These are phyloP conservation scores for Hanseniaspora singularis DNA, from an alignment of 805 yeast species.

Conservation along the genomic window DNA sequence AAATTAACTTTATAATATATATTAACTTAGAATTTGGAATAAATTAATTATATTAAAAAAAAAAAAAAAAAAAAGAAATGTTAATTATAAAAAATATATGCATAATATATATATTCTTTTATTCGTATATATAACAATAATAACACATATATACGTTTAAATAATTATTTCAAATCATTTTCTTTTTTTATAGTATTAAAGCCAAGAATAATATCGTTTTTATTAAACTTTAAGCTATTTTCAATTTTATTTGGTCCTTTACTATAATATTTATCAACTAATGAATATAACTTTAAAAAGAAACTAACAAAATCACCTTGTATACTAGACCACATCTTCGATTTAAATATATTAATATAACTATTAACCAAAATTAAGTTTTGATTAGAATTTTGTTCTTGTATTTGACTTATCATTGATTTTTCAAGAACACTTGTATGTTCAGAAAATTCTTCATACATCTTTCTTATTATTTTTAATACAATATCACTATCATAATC, in stretches of 20 bases:
- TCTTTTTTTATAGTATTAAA: slow-evolving; percentile 29
- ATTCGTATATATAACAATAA: too few species aligned
- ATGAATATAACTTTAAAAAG: slow-evolving; percentile 41
- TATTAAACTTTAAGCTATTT: slow-evolving; percentile 38
- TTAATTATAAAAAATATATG: too few species aligned
- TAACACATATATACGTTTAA: too few species aligned
- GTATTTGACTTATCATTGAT: slow-evolving; percentile 19
- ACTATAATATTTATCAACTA: slow-evolving; percentile 43
- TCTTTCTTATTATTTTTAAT: slow-evolving; percentile 39
- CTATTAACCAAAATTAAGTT: slow-evolving; percentile 23
- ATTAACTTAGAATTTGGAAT: too few species aligned
- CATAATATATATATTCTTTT: too few species aligned
- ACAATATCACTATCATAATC: slow-evolving; percentile 51
- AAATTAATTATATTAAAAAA: too few species aligned
- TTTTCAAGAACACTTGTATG: slow-evolving; percentile 35
- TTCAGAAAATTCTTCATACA: slow-evolving; percentile 44
- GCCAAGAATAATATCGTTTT: slow-evolving; percentile 45
- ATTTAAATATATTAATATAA: slow-evolving; percentile 43
- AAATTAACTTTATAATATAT: too few species aligned
- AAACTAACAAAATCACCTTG: slow-evolving; percentile 50
- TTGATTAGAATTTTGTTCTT: neutral
- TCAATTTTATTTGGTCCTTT: slow-evolving; percentile 28
- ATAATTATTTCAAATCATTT: neutral
- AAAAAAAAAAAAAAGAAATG: too few species aligned
- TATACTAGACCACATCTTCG: slow-evolving; percentile 57